Evolutionary conservation across 1,284 basidiomycete genomes (phyloP), one percentile per base, ranked within the genome.

Genomic region (Puccinia brachypodii): DNA sequence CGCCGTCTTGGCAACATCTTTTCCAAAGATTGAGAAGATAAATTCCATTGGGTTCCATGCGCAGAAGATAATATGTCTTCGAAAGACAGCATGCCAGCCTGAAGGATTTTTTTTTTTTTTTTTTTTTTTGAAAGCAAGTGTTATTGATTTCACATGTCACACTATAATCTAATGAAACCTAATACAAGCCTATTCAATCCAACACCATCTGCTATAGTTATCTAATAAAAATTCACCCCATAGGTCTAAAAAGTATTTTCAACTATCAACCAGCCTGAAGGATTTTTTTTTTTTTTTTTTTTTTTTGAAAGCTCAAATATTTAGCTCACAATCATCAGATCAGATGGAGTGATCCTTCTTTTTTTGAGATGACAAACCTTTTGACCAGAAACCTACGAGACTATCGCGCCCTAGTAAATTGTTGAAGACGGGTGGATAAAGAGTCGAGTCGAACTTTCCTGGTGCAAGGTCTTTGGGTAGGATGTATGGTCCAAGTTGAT

Each of bases 401-500:
- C 58, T 76, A 38, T 62, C 56, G 56, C 31, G 22, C 28, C 64
- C 38, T 38, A 36, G 64, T n/a, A 53, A 42, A 40, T 64, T 1
- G 47, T 76, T 76, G 38, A 76, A 76, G 9, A 76, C 38, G n/a
- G 74, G 74, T 60, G 74, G 74, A 64, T 76, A 76, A 9, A 76
- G 58, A 2, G 58, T 76, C 31, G 19, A 19, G 47, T 76, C 74
- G 31, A 56, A 76, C 56, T 64, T 42, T 25, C 58, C 74, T 1
- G 74, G 74, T 40, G 74, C 74, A 0, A 76, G 40, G 53, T 33
- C 40, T 62, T 47, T 38, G n/a, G 74, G 74, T 38, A 76, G 40
- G 1, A 76, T 7, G n/a, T 62, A n/a, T 2, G 74, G 58, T n/a
- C 56, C 74, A n/a, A 76, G 22, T 31, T 62, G 56, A 33, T 76